Evolutionary conservation across 2,329 filamentous ascomycete genomes (phyloP), one percentile per base, ranked within the genome.

Genomic region (Sordariomycetes sp.): DNA sequence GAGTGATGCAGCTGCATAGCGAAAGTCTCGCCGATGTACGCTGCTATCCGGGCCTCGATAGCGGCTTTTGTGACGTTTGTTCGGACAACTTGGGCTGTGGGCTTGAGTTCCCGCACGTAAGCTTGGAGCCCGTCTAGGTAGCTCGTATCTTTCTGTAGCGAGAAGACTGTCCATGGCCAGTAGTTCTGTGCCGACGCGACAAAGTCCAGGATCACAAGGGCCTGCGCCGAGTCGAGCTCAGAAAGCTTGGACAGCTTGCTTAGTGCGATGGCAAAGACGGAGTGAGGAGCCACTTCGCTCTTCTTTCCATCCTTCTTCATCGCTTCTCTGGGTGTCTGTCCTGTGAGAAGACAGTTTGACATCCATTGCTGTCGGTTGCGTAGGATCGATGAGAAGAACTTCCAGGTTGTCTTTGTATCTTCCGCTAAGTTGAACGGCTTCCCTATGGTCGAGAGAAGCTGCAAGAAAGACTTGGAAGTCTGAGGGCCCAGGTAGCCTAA

Each of bases 311-410:
- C 68, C 28, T 62, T 63, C 42, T 76, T 76, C 48, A 86, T 63
- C 5, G 82, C 74, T 45, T 92, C 79, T 41, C 84, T 77, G 4
- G 90, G 87, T 1, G 86, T 86, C 49, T 79, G 82, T 16, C 88
- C 92, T 6, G 87, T 95, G 25, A 96, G 75, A 8, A 98, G 69
- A 50, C 88, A 94, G 41, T 94, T 86, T 0, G 90, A 86, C 64
- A 98, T 85, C 85, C 90, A 96, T 51, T 94, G 88, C 53, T 98
- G 92, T 42, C 86, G 80, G 52, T 86, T 88, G 44, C 83, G 82
- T 39, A 98, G 75, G 30, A 96, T 81, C 4, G 82, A 79, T 3
- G 88, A 84, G 34, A 96, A 77, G 49, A 98, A 79, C 37, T 75
- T 76, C 92, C 90, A 98, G 15, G 86, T 81, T 7, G 70, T 67